Base-by-base conservation (phyloP, 176 grass and related monocot genomes). In the Coix lacrymajobi region DNA sequence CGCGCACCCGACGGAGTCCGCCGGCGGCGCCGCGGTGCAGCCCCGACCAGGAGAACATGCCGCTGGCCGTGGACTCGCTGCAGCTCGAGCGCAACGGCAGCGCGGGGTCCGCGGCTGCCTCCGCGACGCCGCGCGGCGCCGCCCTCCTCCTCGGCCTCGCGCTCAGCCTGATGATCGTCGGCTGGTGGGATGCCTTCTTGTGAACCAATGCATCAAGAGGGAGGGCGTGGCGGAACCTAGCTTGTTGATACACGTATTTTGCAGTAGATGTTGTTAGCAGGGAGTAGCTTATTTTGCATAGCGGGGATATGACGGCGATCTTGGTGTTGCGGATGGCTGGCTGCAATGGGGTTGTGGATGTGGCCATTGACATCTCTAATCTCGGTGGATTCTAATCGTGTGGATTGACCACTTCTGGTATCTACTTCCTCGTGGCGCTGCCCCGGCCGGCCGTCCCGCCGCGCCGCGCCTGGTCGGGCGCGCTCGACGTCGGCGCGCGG, bases 21-120 rank as follows among this genome's bases (percentile, higher is more conserved):
- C 78, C 83, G 0, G 0, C 19, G 2, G 33, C 33, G 15, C 86
- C 72, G 64, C 78, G 54, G 69, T 99, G 97, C 78, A 99, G 97
- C 75, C 93, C 93, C 8, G 97, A 99, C 79, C 87, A 93, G 82
- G 93, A 90, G 85, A 94, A 99, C 93, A 99, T 99, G 97, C 97
- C 97, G 31, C 86, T 99, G 17, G 97, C 97, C 52, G 97, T 99
- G 25, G 93, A 99, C 76, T 99, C 97, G 39, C 89, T 99, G 48
- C 93, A 99, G 83, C 92, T 99, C 69, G 93, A 94, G 83, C 85
- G 37, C 83, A 56, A 62, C 69, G 64, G 60, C 65, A 77, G 51
- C 65, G 33, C 89, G 64, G 56, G 80, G 67, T 66, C 91, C 20
- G 51, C 58, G 13, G 40, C 30, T 1, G 39, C 37, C n/a, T 13